These are phyloP conservation scores for Chondrostereum purpureum DNA, from an alignment of 1,284 basidiomycete genomes.

Conservation along the genomic window DNA sequence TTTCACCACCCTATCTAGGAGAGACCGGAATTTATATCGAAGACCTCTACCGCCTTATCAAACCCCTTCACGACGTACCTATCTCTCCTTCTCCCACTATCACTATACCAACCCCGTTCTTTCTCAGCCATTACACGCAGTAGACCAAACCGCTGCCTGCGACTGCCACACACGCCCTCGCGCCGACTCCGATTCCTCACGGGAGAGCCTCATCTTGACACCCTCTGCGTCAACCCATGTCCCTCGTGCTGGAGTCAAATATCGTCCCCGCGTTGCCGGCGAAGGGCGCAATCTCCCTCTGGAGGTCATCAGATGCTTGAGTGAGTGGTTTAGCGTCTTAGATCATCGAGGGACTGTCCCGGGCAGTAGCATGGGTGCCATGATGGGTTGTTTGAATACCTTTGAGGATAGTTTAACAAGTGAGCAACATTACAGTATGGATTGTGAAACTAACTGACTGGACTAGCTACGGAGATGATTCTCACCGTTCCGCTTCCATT, in stretches of 20 bases:
- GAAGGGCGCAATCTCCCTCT: neutral
- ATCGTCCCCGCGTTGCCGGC: neutral
- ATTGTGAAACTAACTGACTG: neutral
- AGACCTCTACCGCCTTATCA: slow-evolving; percentile 47
- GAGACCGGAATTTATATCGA: slow-evolving; percentile 56
- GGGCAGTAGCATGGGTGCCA: slow-evolving; percentile 40
- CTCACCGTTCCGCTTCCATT: slow-evolving; percentile 60
- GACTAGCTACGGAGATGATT: slow-evolving; percentile 46
- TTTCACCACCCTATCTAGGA: slow-evolving; percentile 19
- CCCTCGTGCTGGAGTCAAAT: neutral
- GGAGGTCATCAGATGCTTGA: slow-evolving; percentile 41
- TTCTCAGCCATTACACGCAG: neutral
- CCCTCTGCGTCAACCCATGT: neutral
- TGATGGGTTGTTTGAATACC: slow-evolving; percentile 39
- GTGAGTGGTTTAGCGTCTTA: slow-evolving; percentile 49
- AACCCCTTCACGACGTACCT: slow-evolving; percentile 35
- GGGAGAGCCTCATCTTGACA: neutral
- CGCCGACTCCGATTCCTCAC: neutral
- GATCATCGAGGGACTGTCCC: slow-evolving; percentile 49
- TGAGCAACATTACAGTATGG: slow-evolving; percentile 20
- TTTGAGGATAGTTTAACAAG: slow-evolving; percentile 50
- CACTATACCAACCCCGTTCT: neutral
- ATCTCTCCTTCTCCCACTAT: neutral
- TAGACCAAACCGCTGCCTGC: neutral
- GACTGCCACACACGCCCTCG: neutral